These are phyloP conservation scores for Lactifluus pinguis DNA, from an alignment of 768 basidiomycete species.

Conservation along the genomic window DNA sequence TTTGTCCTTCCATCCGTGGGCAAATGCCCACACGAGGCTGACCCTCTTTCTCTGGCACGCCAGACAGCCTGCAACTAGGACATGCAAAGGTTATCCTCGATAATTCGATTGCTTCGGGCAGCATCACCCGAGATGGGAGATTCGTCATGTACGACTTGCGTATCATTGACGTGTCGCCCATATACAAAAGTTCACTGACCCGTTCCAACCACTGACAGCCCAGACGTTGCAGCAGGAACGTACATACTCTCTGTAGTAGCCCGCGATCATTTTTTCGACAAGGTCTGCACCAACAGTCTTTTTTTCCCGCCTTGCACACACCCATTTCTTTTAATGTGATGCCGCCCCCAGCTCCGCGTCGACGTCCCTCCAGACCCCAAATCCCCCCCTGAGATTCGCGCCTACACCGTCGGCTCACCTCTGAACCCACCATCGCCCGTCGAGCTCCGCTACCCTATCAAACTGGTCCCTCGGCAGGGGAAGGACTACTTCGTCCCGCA, in stretches of 20 bases:
- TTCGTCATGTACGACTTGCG: conserved; percentile 53
- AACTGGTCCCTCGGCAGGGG: conserved; percentile 44
- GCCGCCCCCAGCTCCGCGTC: conserved; percentile 46
- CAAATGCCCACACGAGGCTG: neutral
- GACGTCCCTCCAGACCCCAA: conserved; percentile 43
- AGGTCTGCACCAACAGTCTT: conserved; percentile 33
- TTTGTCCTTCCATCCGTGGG: neutral
- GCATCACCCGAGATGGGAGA: conserved; percentile 46
- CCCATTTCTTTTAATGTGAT: neutral
- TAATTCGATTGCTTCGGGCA: conserved; percentile 43
- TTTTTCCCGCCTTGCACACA: neutral
- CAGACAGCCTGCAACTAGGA: conserved; percentile 35
- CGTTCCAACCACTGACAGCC: conserved; percentile 31
- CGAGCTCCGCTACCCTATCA: conserved; percentile 53
- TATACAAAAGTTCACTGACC: neutral
- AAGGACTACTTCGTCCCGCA: conserved; percentile 57
- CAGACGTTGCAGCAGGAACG: conserved; percentile 56
- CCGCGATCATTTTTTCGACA: conserved; percentile 62
- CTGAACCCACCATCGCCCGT: conserved; percentile 47
- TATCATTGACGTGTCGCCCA: neutral
- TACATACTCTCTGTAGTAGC: conserved; percentile 61
- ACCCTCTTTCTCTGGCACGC: conserved; percentile 3
- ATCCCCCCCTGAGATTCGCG: conserved; percentile 42
- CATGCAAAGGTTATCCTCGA: conserved; percentile 54
- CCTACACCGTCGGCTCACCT: conserved; percentile 63